Conservation (phyloP, 106 monocot genomes). For the Amphibolis antarctica region DNA sequence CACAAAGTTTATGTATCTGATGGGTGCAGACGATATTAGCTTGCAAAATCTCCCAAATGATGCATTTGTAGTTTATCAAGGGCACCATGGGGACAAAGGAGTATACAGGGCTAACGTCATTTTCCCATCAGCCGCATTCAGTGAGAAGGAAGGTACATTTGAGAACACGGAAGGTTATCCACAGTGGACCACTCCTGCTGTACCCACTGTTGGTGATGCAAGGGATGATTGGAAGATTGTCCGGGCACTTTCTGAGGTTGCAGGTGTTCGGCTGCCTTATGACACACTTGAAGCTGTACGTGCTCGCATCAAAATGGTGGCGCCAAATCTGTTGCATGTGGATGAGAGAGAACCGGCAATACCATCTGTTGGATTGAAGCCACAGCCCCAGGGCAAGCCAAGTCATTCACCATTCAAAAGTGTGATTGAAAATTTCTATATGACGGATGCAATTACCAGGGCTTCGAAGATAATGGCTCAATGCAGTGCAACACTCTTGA, state of each 20-base stretch:
- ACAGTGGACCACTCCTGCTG: slow-evolving; percentile 92
- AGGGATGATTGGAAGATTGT: slow-evolving; percentile 99
- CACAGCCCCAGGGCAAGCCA: slow-evolving; percentile 29
- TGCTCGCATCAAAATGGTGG: slow-evolving; percentile 52
- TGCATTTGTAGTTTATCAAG: slow-evolving; percentile 95
- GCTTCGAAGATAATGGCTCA: slow-evolving; percentile 99
- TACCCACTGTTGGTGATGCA: slow-evolving; percentile 94
- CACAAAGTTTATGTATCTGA: slow-evolving; percentile 79
- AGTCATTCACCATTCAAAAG: slow-evolving; percentile 37
- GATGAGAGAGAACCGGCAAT: slow-evolving; percentile 68
- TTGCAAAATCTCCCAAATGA: slow-evolving; percentile 59
- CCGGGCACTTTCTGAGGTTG: slow-evolving; percentile 80
- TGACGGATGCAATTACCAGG: slow-evolving; percentile 91
- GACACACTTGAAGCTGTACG: slow-evolving; percentile 53
- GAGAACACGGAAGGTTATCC: slow-evolving; percentile 87
- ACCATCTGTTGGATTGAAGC: slow-evolving; percentile 43
- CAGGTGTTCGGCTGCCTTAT: slow-evolving; percentile 69
- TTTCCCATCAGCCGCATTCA: slow-evolving; percentile 80
- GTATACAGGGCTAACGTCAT: slow-evolving; percentile 94
- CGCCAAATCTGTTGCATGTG: slow-evolving; percentile 66
- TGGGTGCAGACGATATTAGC: slow-evolving; percentile 82
- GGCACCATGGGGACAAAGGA: slow-evolving; percentile 89
- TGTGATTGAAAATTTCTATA: slow-evolving; percentile 82
- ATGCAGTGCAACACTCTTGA: slow-evolving; percentile 61
- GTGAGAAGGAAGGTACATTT: slow-evolving; percentile 98